These are phyloP conservation scores for Pachyrhizus erosus DNA, from an alignment of 306 rosid genomes.

Conservation along the genomic window DNA sequence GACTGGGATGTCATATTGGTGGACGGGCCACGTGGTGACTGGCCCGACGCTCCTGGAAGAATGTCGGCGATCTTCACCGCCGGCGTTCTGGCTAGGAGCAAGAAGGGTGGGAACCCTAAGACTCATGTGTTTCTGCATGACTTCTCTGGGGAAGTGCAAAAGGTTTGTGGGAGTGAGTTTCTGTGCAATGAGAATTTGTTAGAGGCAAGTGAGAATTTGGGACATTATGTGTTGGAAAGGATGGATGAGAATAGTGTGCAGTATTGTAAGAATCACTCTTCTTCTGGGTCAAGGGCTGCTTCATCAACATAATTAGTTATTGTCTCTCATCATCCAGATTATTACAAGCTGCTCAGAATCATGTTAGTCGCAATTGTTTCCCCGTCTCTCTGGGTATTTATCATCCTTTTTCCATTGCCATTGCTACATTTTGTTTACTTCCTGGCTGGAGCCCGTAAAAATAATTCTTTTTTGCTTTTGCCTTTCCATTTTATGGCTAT, in stretches of 20 bases:
- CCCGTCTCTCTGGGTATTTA: constrained; percentile 57
- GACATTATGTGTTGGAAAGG: constrained; percentile 82
- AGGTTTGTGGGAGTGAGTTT: constrained; percentile 78
- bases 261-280: constrained; percentile 64
- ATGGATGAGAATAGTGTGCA: constrained; percentile 81
- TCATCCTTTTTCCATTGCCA: constrained; percentile 41
- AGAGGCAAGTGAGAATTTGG: constrained; percentile 69
- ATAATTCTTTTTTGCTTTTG: constrained; percentile 55
- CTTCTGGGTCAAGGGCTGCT: constrained; percentile 38
- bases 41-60: constrained; percentile 93
- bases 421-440: constrained; percentile 43
- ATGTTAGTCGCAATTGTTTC: constrained; percentile 39
- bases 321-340: not conserved
- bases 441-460: constrained; percentile 54
- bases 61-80: constrained; percentile 89
- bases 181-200: constrained; percentile 81
- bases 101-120: constrained; percentile 85
- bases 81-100: constrained; percentile 88
- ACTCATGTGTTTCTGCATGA: constrained; percentile 94
- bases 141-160: constrained; percentile 65
- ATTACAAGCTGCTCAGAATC: constrained; percentile 22
- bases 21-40: constrained; percentile 90
- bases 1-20: constrained; percentile 91
- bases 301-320: constrained; percentile 39
- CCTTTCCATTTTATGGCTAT: constrained; percentile 33